Evolutionary conservation across 2,329 filamentous ascomycete species (phyloP).

Genomic region (Alternaria dauci): DNA sequence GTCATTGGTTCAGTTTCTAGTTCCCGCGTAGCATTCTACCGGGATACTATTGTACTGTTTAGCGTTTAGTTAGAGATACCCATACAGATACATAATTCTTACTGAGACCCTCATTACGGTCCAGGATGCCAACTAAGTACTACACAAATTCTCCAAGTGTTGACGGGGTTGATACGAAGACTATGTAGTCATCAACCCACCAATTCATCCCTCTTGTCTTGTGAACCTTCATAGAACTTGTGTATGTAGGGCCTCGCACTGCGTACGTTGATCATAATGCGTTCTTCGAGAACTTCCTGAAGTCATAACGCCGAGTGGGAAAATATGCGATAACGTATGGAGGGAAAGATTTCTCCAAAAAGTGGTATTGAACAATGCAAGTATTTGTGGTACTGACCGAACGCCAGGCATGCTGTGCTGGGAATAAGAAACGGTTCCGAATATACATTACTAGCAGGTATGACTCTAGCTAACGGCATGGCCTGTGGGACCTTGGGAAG

Average conservation of each 20-base stretch:
- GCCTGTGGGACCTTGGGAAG: constrained; percentile 36
- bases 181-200: not conserved
- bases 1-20: not conserved
- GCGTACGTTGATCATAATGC: not conserved
- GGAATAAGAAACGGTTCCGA: not conserved
- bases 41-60: not conserved
- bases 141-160: not conserved
- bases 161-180: not conserved
- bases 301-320: no score
- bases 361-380: not conserved
- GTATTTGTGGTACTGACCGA: not conserved
- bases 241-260: not conserved
- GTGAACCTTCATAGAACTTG: not conserved
- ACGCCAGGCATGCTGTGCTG: constrained; percentile 14
- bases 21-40: not conserved
- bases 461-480: constrained; percentile 19
- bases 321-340: not conserved
- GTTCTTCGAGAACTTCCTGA: not conserved
- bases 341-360: not conserved
- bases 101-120: not conserved
- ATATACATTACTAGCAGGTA: not conserved
- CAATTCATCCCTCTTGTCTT: not conserved
- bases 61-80: not conserved
- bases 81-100: not conserved
- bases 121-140: not conserved